Evolutionary conservation across 1,284 basidiomycete genomes (phyloP).

Genomic region (Ceratobasidium sp.): DNA sequence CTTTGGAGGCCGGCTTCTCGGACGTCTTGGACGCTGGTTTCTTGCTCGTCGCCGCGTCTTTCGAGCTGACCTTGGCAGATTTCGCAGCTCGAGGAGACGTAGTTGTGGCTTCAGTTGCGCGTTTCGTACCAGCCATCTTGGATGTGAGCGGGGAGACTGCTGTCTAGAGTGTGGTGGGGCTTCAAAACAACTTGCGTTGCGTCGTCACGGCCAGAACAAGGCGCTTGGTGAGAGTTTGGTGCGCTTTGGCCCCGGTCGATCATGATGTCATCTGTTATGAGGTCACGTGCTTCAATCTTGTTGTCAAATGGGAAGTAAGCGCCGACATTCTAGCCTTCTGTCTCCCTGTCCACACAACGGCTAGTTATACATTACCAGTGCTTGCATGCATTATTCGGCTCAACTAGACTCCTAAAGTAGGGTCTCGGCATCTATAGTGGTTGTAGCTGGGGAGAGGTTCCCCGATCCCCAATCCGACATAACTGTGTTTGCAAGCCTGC

Average conservation of each 20-base stretch:
- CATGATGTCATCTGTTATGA: not conserved
- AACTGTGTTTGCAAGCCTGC: not conserved
- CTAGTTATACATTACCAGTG: too few relatives aligned
- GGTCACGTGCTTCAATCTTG: not conserved
- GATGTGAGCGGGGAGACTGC: conserved; percentile 41
- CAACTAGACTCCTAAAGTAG: too few relatives aligned
- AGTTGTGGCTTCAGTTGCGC: conserved; percentile 23
- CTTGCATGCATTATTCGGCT: too few relatives aligned
- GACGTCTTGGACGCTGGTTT: conserved; percentile 43
- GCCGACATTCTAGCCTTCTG: too few relatives aligned
- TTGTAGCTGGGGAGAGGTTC: too few relatives aligned
- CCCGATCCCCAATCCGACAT: too few relatives aligned
- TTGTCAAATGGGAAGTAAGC: not conserved
- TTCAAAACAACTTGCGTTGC: not conserved
- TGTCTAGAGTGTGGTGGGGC: conserved; percentile 49
- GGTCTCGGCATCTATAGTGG: too few relatives aligned
- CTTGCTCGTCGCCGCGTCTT: conserved; percentile 42
- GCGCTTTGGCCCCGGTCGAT: not conserved
- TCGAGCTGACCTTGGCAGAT: conserved; percentile 41
- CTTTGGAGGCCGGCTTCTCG: conserved; percentile 40
- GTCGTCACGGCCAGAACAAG: conserved; percentile 33
- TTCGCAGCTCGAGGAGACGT: conserved; percentile 42
- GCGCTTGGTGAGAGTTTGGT: conserved; percentile 13
- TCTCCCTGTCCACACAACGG: too few relatives aligned
- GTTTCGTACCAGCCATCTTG: conserved; percentile 44